A percentile compares a stretch with the other conserved stretches of the same genome.
phyloP scores from a whole-genome alignment of 2,329 filamentous ascomycete species.

The Orbilia brochopaga region DNA sequence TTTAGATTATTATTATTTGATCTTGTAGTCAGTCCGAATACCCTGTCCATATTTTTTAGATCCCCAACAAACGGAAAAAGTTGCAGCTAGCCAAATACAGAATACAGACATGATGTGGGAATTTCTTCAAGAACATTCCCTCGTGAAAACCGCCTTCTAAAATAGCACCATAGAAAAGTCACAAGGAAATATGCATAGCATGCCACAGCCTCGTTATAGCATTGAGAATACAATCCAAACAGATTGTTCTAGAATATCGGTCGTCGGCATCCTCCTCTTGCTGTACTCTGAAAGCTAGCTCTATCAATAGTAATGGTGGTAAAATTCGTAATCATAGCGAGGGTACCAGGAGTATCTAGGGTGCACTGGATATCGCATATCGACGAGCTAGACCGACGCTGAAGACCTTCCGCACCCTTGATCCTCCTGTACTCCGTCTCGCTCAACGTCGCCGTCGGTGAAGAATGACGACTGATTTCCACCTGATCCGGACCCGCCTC shows the following conservation, averaged over 20 bases:
- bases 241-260: not conserved
- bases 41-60: not conserved
- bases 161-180: not conserved
- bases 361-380: constrained; percentile 14
- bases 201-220: not conserved
- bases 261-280: not conserved
- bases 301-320: not conserved
- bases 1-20: not conserved
- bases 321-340: constrained; percentile 8
- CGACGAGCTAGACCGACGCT: constrained; percentile 38
- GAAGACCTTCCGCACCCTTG: constrained; percentile 38
- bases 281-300: not conserved
- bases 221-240: not conserved
- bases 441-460: constrained; percentile 38
- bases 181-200: not conserved
- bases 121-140: not conserved
- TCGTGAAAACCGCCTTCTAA: not conserved
- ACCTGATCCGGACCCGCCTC: constrained; percentile 33
- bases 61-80: not conserved
- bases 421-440: constrained; percentile 27
- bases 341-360: constrained; percentile 8
- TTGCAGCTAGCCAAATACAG: not conserved
- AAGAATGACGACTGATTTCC: constrained; percentile 46
- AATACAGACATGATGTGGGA: not conserved
- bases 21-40: not conserved